These are phyloP conservation scores for Usnea hakonensis DNA, from an alignment of 495 filamentous ascomycete species.

Conservation along the genomic window DNA sequence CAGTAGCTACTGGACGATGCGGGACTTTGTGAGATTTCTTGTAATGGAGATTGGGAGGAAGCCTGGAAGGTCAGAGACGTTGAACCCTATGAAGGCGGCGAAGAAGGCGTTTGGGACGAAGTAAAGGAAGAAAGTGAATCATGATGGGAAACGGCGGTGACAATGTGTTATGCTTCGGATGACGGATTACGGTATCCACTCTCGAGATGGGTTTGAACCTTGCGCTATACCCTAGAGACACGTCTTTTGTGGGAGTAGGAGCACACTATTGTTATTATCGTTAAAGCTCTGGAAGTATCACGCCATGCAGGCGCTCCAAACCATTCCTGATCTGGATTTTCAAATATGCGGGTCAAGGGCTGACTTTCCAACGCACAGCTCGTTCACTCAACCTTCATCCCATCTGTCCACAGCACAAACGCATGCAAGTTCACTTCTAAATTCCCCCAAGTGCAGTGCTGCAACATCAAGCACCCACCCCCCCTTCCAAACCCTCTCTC, in stretches of 20 bases:
- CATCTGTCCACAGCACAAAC: neutral
- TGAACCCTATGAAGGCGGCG: conserved; percentile 62
- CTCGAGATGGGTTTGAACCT: neutral
- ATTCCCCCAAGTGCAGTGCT: neutral
- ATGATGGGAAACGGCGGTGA: neutral
- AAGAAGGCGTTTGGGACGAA: conserved; percentile 47
- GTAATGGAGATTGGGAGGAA: conserved; percentile 78
- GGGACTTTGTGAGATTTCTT: conserved; percentile 78
- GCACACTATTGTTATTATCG: conserved; percentile 6
- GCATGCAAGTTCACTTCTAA: neutral
- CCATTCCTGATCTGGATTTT: neutral
- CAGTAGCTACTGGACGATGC: conserved; percentile 81
- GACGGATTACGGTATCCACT: neutral
- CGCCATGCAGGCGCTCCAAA: neutral
- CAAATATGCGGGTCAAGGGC: neutral
- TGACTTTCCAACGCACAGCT: neutral
- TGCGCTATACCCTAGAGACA: conserved; percentile 8
- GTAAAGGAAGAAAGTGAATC: neutral
- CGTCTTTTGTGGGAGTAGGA: neutral
- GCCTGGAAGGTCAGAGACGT: conserved; percentile 57
- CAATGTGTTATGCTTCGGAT: conserved; percentile 4
- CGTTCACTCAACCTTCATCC: neutral
- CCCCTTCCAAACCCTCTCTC: neutral
- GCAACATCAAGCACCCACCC: neutral
- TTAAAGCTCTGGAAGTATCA: neutral